phyloP scores from a whole-genome alignment of 2,329 filamentous ascomycete genomes.

The Cryphonectria carpinicola region DNA sequence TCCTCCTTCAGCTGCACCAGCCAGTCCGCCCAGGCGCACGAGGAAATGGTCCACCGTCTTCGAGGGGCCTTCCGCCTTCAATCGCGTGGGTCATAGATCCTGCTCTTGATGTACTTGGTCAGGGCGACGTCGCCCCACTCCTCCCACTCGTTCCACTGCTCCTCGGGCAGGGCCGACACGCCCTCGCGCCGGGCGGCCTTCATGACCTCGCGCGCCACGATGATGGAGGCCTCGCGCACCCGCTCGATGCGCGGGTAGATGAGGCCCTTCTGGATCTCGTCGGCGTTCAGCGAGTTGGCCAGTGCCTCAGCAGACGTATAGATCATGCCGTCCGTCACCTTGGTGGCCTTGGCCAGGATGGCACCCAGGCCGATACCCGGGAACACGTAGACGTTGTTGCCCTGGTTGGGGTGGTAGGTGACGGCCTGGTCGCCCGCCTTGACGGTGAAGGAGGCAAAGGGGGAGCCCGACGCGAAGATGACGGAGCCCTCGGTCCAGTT shows the following conservation, averaged over 20 bases:
- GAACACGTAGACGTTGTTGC: constrained; percentile 93
- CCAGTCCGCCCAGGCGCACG: constrained; percentile 27
- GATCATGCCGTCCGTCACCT: constrained; percentile 93
- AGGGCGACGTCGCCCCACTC: constrained; percentile 70
- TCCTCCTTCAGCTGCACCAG: constrained; percentile 6
- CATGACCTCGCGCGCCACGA: constrained; percentile 91
- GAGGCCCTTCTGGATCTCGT: constrained; percentile 81
- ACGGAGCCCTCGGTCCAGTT: constrained; percentile 87
- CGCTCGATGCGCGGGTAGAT: constrained; percentile 91
- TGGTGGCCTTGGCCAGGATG: constrained; percentile 85
- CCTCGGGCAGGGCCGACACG: constrained; percentile 70
- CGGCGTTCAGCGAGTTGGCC: constrained; percentile 74
- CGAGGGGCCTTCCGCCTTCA: constrained; percentile 28
- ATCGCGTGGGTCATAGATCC: constrained; percentile 60
- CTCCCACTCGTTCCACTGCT: constrained; percentile 73
- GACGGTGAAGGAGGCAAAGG: constrained; percentile 75
- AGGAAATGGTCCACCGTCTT: constrained; percentile 28
- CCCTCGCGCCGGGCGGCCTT: constrained; percentile 84
- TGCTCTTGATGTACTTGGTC: constrained; percentile 62
- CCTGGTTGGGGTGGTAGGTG: constrained; percentile 79
- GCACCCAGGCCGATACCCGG: constrained; percentile 92
- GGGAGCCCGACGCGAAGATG: constrained; percentile 94
- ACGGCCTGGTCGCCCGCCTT: constrained; percentile 63
- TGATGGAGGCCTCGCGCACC: constrained; percentile 85
- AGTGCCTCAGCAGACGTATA: constrained; percentile 89